These are phyloP conservation scores for Zymoseptoria crescenta DNA, from an alignment of 2,329 filamentous ascomycete genomes.

Conservation along the genomic window DNA sequence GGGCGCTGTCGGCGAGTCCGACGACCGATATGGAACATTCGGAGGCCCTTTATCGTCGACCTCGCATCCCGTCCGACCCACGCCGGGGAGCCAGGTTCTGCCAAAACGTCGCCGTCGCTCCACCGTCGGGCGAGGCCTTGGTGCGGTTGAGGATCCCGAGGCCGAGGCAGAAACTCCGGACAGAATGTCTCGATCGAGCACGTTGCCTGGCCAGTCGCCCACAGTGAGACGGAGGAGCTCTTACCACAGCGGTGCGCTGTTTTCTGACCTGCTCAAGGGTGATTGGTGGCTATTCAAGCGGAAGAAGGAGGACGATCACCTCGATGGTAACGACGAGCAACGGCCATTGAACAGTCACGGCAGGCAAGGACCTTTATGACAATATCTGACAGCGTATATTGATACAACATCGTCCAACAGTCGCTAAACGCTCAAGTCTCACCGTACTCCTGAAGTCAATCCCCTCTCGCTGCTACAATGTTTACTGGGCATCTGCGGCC, in stretches of 20 bases:
- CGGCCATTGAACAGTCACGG: neutral
- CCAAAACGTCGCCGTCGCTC: constrained; percentile 15
- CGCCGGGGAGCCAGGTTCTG: constrained; percentile 11
- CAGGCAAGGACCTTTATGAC: neutral
- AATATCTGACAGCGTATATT: neutral
- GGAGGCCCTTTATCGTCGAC: constrained; percentile 9
- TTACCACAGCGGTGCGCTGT: constrained; percentile 22
- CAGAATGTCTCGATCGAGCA: constrained; percentile 13
- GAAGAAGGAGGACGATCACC: constrained; percentile 15
- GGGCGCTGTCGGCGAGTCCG: constrained; percentile 24
- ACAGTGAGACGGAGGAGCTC: constrained; percentile 14
- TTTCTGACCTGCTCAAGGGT: constrained; percentile 24
- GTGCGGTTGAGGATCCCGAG: constrained; percentile 3
- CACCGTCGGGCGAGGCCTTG: constrained; percentile 13
- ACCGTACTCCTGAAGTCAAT: neutral
- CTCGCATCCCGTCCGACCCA: constrained; percentile 1
- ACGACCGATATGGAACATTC: constrained; percentile 22
- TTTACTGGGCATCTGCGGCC: too few relatives aligned
- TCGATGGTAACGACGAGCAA: constrained; percentile 1
- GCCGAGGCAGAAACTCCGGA: constrained; percentile 3
- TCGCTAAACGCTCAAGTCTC: neutral
- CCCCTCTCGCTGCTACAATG: too few relatives aligned
- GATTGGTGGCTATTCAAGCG: constrained; percentile 24
- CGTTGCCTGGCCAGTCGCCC: constrained; percentile 12
- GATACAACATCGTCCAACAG: neutral